These are phyloP conservation scores for Parsonsia alboflavescens DNA, from an alignment of 257 asterid genomes.

Conservation along the genomic window DNA sequence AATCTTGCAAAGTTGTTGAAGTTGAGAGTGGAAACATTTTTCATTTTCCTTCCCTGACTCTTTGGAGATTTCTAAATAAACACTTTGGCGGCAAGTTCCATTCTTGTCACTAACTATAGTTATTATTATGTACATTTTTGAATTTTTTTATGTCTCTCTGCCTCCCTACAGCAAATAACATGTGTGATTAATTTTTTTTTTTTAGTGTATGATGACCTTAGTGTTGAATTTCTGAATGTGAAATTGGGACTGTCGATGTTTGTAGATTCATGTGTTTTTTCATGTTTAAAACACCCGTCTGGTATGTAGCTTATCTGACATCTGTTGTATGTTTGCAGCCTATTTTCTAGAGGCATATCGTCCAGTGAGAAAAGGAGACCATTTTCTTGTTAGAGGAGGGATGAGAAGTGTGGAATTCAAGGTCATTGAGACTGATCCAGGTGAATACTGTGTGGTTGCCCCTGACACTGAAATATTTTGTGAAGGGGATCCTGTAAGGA, in stretches of 20 bases:
- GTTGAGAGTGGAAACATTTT: too few species aligned
- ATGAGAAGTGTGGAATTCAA: constrained; percentile 70
- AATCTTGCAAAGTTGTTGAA: neutral
- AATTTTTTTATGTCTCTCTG: neutral
- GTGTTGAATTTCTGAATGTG: neutral
- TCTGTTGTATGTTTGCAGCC: constrained; percentile 31
- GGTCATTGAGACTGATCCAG: constrained; percentile 61
- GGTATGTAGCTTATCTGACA: neutral
- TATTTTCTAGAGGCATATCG: constrained; percentile 68
- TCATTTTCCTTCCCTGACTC: neutral
- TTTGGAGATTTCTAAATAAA: neutral
- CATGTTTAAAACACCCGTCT: neutral
- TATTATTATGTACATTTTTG: neutral
- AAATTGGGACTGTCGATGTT: neutral
- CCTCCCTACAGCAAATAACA: neutral
- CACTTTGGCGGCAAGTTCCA: neutral
- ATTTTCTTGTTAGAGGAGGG: constrained; percentile 67
- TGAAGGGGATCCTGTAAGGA: constrained; percentile 61
- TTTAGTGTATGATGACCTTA: neutral
- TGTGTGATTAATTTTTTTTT: neutral
- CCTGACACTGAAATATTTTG: constrained; percentile 70
- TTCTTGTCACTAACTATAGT: neutral
- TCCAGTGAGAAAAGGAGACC: constrained; percentile 57
- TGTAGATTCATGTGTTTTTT: neutral
- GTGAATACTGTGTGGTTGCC: constrained; percentile 69